Evolutionary conservation across 1,284 basidiomycete species (phyloP), one percentile per base, ranked within the genome.

Genomic region (Trichosporon asahii): DNA sequence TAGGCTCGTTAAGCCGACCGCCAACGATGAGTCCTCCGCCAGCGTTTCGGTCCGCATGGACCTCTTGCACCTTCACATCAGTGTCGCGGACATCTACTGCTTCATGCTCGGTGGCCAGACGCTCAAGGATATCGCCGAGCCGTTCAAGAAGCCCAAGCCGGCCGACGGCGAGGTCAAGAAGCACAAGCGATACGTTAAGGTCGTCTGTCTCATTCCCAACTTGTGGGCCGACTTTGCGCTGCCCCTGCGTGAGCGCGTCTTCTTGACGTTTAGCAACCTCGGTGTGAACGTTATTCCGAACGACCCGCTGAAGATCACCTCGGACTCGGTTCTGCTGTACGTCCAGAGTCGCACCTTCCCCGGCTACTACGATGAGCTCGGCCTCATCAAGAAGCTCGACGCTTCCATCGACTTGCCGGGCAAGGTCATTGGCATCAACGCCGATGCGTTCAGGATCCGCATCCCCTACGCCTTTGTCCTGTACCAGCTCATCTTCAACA

Each of bases 381-480:
- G 88, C 9, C 87, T 88, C 15, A 78, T 96, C 31, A 88, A 89
- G 66, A 85, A 86, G 61, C 88, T 90, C 85, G 85, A 85, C 12
- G 76, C 91, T 15, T 9, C 82, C 2, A 69, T 88, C 53, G 53
- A 75, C 66, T 23, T 77, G 76, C 27, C 69, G 18, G 40, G 67
- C 2, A 67, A 65, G 9, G 46, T 37, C 2, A 67, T 81, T 18
- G 35, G 55, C 23, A 69, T 85, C 44, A 64, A 75, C 3, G 83
- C 92, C 53, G 89, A 91, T 57, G 90, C 88, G 64, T 87, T 88
- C 2, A 88, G 89, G 21, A 79, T 98, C 18, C 88, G 90, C 21
- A 90, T 98, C 49, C 95, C 96, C 0, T 89, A 88, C 78, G 89
- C 89, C 6, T 97, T 91, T 79, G 82, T 91, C 40, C 82, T 95